Conservation (phyloP, 495 filamentous ascomycete genomes). For the Penicillium silybi region DNA sequence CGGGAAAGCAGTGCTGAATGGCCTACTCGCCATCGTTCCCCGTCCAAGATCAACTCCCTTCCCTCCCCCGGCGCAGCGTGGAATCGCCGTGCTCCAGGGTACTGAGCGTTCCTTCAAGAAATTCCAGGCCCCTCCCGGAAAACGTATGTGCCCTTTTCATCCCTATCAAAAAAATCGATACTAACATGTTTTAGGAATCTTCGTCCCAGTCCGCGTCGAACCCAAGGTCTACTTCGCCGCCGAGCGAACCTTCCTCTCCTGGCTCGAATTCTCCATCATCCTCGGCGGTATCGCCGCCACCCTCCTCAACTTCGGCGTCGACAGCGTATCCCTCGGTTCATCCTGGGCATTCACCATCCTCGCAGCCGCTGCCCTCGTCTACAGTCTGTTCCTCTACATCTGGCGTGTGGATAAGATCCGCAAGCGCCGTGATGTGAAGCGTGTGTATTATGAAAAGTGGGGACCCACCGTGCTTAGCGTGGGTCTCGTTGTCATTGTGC, state of each 20-base stretch:
- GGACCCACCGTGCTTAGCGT: conserved; percentile 79
- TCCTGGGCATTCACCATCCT: conserved; percentile 78
- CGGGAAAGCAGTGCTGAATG: conserved; percentile 37
- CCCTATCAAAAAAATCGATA: background rate
- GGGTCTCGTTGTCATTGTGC: conserved; percentile 66
- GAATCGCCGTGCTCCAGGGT: conserved; percentile 45
- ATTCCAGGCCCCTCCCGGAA: conserved; percentile 87
- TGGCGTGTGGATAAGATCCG: conserved; percentile 84
- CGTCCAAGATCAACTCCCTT: conserved; percentile 58
- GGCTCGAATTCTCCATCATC: conserved; percentile 96
- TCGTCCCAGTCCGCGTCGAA: conserved; percentile 92
- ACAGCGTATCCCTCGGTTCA: conserved; percentile 54
- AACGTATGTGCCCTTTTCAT: conserved; percentile 49
- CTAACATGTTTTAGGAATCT: conserved; percentile 57
- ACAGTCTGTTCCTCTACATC: conserved; percentile 77
- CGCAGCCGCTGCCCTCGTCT: conserved; percentile 68
- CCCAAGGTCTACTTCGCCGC: conserved; percentile 97
- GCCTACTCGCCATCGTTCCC: conserved; percentile 52
- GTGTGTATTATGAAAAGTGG: conserved; percentile 78
- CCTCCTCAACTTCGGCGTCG: conserved; percentile 80
- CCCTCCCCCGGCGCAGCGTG: conserved; percentile 44
- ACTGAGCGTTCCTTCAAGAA: conserved; percentile 53
- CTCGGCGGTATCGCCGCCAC: conserved; percentile 88
- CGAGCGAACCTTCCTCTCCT: conserved; percentile 92
- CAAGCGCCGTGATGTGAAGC: conserved; percentile 68